Percentiles rank a stretch among this genome's conserved stretches.
These are phyloP conservation scores for Cystobasidiopsis lactophilus DNA, from an alignment of 768 basidiomycete species.

Conservation along the genomic window DNA sequence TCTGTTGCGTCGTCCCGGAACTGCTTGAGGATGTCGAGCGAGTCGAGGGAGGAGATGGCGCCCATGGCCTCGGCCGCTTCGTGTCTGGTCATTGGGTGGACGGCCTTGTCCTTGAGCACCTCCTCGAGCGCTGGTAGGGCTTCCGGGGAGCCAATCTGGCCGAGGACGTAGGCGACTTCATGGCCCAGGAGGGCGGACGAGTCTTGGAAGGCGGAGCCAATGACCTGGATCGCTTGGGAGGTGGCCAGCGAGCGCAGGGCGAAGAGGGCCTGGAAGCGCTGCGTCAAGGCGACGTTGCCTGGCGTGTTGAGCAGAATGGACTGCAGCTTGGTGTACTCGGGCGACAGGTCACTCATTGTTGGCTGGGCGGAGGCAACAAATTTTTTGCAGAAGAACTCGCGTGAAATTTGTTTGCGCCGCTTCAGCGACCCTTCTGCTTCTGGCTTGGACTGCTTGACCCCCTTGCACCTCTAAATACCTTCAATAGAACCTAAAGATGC, in stretches of 20 bases:
- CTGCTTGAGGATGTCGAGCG: conserved; percentile 46
- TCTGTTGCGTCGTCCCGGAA: conserved; percentile 50
- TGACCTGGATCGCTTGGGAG: conserved; percentile 44
- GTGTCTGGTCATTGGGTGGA: conserved; percentile 94
- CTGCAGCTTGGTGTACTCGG: conserved; percentile 47
- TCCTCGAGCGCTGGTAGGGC: conserved; percentile 60
- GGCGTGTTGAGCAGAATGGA: conserved; percentile 53
- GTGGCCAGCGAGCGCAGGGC: conserved; percentile 60
- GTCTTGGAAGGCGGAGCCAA: conserved; percentile 69
- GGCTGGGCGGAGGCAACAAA: neutral
- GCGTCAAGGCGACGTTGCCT: conserved; percentile 53
- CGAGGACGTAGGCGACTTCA: conserved; percentile 89
- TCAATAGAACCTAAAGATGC: conserved; percentile 2
- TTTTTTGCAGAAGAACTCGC: neutral
- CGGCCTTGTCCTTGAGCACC: conserved; percentile 43
- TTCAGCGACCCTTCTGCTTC: neutral
- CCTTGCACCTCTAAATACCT: neutral
- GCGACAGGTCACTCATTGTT: conserved; percentile 1
- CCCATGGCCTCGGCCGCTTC: conserved; percentile 99
- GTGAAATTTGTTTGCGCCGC: neutral
- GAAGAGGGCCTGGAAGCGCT: conserved; percentile 74
- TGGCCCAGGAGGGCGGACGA: conserved; percentile 81
- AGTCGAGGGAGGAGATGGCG: conserved; percentile 50
- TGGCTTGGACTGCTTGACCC: neutral
- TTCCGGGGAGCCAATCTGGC: conserved; percentile 52